phyloP scores from a whole-genome alignment of 2,329 filamentous ascomycete genomes.

The Pseudogymnoascus sp. region DNA sequence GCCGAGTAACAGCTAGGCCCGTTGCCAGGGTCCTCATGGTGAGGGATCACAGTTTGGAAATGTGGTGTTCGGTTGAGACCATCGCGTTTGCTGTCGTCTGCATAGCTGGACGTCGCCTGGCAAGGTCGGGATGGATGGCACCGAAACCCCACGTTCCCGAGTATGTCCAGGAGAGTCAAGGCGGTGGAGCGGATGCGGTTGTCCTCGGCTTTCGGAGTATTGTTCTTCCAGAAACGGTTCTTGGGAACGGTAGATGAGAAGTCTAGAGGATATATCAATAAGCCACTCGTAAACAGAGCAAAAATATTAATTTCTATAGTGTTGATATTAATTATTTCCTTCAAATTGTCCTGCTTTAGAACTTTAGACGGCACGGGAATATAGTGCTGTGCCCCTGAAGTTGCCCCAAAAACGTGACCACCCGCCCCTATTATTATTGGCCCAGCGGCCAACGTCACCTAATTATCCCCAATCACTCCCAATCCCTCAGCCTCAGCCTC shows the following conservation, averaged over 20 bases:
- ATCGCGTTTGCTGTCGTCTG: neutral
- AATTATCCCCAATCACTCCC: neutral
- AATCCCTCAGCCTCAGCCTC: slow-evolving; percentile 4
- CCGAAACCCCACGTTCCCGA: neutral
- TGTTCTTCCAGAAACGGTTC: neutral
- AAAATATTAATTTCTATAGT: neutral
- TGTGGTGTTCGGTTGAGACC: neutral
- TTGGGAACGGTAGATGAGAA: no score
- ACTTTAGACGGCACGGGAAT: neutral
- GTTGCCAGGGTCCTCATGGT: slow-evolving; percentile 1
- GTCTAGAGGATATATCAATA: neutral
- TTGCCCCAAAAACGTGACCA: neutral
- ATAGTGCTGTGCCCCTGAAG: neutral
- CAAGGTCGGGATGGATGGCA: neutral
- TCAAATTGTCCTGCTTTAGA: neutral
- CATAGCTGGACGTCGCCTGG: slow-evolving; percentile 1
- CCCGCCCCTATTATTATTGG: neutral
- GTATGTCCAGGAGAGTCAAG: neutral
- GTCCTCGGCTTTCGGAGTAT: neutral
- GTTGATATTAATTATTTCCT: neutral
- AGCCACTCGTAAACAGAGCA: neutral
- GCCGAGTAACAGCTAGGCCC: neutral
- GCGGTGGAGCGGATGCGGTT: neutral
- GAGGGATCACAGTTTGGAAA: slow-evolving; percentile 1
- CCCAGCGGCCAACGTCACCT: neutral